phyloP scores from a whole-genome alignment of 1,284 basidiomycete species.

The Earliella scabrosa region DNA sequence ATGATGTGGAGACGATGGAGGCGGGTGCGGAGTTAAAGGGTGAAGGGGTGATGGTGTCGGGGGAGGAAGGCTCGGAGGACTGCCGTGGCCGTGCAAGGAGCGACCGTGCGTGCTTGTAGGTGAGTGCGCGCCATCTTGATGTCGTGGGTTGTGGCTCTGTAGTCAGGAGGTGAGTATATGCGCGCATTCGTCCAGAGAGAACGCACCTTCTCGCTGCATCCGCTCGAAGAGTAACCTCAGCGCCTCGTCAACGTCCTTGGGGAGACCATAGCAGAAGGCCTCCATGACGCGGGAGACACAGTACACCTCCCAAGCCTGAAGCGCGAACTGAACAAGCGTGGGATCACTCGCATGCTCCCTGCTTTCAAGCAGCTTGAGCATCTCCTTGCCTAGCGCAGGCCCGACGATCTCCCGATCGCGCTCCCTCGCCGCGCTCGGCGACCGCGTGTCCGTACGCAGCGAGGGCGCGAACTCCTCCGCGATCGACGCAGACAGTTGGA shows the following conservation, averaged over 20 bases:
- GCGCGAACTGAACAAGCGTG: slow-evolving; percentile 43
- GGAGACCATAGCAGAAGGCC: slow-evolving; percentile 41
- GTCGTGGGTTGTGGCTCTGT: slow-evolving; percentile 42
- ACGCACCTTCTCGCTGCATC: slow-evolving; percentile 39
- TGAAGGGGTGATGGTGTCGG: slow-evolving; percentile 25
- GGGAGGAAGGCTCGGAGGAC: slow-evolving; percentile 21
- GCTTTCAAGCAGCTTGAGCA: slow-evolving; percentile 34
- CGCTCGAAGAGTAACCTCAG: slow-evolving; percentile 39
- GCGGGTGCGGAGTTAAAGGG: slow-evolving; percentile 30
- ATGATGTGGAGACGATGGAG: slow-evolving; percentile 21
- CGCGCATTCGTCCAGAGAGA: not conserved
- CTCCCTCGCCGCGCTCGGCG: slow-evolving; percentile 23
- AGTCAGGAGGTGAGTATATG: not conserved
- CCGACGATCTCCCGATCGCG: slow-evolving; percentile 37
- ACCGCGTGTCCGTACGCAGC: slow-evolving; percentile 25
- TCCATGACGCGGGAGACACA: slow-evolving; percentile 40
- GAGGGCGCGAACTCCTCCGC: slow-evolving; percentile 37
- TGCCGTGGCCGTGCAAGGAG: slow-evolving; percentile 24
- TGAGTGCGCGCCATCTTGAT: slow-evolving; percentile 44
- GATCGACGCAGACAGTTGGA: slow-evolving; percentile 41
- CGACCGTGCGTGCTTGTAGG: slow-evolving; percentile 36
- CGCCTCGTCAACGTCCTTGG: slow-evolving; percentile 38
- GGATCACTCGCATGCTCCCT: slow-evolving; percentile 39
- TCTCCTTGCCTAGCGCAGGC: slow-evolving; percentile 34
- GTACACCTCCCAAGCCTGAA: slow-evolving; percentile 45